Evolutionary conservation across 73 alveolate species (phyloP), one percentile per base, ranked within the genome.

Genomic region (Halteria grandinella): DNA sequence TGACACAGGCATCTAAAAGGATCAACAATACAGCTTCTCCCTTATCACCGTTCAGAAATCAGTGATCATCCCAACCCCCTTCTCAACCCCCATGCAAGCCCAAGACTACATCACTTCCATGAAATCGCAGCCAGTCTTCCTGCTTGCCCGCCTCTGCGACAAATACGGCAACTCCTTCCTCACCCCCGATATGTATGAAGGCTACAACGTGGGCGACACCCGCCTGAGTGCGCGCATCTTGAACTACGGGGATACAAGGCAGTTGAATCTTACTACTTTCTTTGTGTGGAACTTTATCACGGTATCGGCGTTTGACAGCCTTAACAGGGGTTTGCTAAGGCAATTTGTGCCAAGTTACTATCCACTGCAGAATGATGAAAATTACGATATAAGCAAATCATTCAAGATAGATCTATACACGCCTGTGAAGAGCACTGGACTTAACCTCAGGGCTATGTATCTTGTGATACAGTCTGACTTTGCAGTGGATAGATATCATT

Each of bases 111-210:
- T 60, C 7, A 37, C 12, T 4, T 36, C 24, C 24, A 8, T 24
- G 58, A 14, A 39, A 37, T 25, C 43, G 4, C 43, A 60, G 59
- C 77, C 77, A 1, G 8, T 60, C 1, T 60, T 18, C 59, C 34
- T 60, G 15, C 4, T 60, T 1, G 77, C 59, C 3, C 37, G 77
- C 20, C 37, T 60, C n/a, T 36, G 59, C 27, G 77, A 60, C 43
- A 34, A 59, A 37, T 60, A 21, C 43, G 77, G 77, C 25, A 60
- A 60, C 27, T 47, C 77, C 1, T 60, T 60, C 34, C 45, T 40
- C 25, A 37, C 47, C 29, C 59, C 12, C 5, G 6, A 21, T 14
- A 60, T 60, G 21, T 60, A 60, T 37, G 77, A 60, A 18, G 37
- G 37, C 34, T 60, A 60, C 43, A 60, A 60, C 27, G 48, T 36